These are phyloP conservation scores for Helicocarpus griseus DNA, from an alignment of 2,329 filamentous ascomycete genomes.

Conservation along the genomic window DNA sequence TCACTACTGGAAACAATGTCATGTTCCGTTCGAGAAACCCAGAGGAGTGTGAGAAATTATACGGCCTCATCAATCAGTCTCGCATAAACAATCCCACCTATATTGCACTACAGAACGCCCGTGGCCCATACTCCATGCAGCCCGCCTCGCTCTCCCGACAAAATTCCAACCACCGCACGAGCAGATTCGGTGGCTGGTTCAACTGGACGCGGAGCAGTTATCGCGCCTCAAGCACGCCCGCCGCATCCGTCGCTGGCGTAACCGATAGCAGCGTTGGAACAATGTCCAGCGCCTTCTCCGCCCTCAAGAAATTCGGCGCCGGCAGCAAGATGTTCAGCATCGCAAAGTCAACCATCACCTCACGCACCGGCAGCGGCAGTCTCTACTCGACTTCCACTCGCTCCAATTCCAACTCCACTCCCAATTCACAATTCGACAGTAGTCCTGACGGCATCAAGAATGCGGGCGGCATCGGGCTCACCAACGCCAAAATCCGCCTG, in stretches of 20 bases:
- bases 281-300: slow-evolving; percentile 68
- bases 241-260: slow-evolving; percentile 47
- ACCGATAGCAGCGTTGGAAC: slow-evolving; percentile 68
- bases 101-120: slow-evolving; percentile 64
- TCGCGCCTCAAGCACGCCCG: slow-evolving; percentile 46
- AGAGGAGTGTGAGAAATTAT: slow-evolving; percentile 71
- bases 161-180: slow-evolving; percentile 34
- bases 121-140: slow-evolving; percentile 50
- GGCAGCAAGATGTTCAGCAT: slow-evolving; percentile 73
- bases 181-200: slow-evolving; percentile 33
- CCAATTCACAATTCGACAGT: slow-evolving; percentile 49
- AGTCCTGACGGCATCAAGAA: slow-evolving; percentile 38
- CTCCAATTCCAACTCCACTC: slow-evolving; percentile 38
- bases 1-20: slow-evolving; percentile 66
- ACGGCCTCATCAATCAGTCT: slow-evolving; percentile 75
- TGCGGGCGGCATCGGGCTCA: slow-evolving; percentile 52
- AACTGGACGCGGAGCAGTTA: slow-evolving; percentile 45
- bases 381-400: slow-evolving; percentile 50
- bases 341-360: slow-evolving; percentile 62
- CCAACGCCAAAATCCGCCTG: slow-evolving; percentile 73
- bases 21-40: slow-evolving; percentile 76
- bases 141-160: slow-evolving; percentile 41
- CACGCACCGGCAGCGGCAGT: slow-evolving; percentile 46
- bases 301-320: slow-evolving; percentile 63
- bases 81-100: slow-evolving; percentile 90